phyloP scores from a whole-genome alignment of 495 filamentous ascomycete genomes.

The Pyrenula aspistea region DNA sequence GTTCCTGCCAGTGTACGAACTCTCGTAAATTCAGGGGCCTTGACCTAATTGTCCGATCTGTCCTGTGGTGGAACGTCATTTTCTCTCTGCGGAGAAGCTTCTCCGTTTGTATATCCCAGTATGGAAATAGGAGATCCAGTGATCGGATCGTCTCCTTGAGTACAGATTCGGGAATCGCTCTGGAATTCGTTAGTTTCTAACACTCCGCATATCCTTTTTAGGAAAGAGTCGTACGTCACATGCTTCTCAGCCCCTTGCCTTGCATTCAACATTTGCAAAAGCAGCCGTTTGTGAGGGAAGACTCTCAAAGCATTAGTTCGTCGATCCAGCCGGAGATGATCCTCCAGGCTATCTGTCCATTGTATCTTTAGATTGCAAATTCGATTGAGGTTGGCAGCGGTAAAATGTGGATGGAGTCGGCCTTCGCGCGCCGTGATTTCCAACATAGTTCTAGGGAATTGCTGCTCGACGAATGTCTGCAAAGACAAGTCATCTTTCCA shows the following conservation, averaged over 20 bases:
- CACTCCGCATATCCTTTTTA: background rate
- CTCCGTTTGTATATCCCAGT: background rate
- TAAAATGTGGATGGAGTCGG: conserved; percentile 5
- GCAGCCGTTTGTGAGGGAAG: conserved; percentile 4
- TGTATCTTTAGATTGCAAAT: conserved; percentile 5
- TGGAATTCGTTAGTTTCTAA: background rate
- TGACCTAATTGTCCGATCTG: background rate
- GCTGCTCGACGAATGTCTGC: conserved; percentile 1
- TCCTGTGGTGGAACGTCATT: background rate
- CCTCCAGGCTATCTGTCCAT: conserved; percentile 5
- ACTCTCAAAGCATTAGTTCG: conserved; percentile 1
- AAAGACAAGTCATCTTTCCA: conserved; percentile 3
- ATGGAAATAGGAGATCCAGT: conserved; percentile 1
- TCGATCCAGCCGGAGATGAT: conserved; percentile 5
- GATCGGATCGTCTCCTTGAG: background rate
- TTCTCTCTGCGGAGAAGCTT: background rate
- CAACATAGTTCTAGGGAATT: conserved; percentile 3
- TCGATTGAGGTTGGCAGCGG: conserved; percentile 2
- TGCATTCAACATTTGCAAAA: conserved; percentile 2
- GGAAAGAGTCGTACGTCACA: background rate
- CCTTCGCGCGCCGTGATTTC: conserved; percentile 1
- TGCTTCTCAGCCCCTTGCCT: background rate
- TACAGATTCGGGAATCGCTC: background rate
- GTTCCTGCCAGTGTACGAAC: conserved; percentile 7
- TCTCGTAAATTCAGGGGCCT: background rate